Evolutionary conservation across 1,139 yeast genomes (phyloP).

Genomic region (Pichia sp.): DNA sequence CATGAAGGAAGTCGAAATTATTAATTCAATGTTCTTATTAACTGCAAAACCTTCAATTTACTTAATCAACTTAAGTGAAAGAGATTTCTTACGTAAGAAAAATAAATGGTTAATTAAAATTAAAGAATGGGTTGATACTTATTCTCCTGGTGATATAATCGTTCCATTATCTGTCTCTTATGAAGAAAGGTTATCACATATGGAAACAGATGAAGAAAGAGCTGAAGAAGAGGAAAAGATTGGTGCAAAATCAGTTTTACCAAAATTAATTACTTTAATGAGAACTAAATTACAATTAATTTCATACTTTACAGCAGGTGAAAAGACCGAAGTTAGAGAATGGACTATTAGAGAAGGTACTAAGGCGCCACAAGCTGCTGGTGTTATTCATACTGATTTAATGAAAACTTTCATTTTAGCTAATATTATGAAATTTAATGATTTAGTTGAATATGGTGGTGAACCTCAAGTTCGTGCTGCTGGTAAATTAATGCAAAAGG

Average conservation of each 20-base stretch:
- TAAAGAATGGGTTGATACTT: slow-evolving; percentile 93
- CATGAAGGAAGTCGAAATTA: slow-evolving; percentile 80
- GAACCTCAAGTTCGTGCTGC: slow-evolving; percentile 85
- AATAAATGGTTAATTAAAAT: slow-evolving; percentile 87
- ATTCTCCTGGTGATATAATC: slow-evolving; percentile 91
- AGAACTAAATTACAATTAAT: slow-evolving; percentile 78
- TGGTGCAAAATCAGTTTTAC: slow-evolving; percentile 81
- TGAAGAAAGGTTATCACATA: slow-evolving; percentile 86
- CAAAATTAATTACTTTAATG: slow-evolving; percentile 80
- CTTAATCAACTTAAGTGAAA: slow-evolving; percentile 89
- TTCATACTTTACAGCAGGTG: slow-evolving; percentile 81
- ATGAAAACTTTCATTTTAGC: slow-evolving; percentile 74
- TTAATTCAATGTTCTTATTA: slow-evolving; percentile 79
- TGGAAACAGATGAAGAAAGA: slow-evolving; percentile 89
- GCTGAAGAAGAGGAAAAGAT: slow-evolving; percentile 81
- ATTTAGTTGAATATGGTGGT: slow-evolving; percentile 76
- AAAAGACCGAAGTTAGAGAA: slow-evolving; percentile 73
- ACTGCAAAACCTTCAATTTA: slow-evolving; percentile 97
- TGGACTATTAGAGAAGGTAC: slow-evolving; percentile 84
- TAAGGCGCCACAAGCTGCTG: slow-evolving; percentile 86
- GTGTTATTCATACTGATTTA: slow-evolving; percentile 76
- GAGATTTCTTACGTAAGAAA: slow-evolving; percentile 93
- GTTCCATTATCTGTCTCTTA: slow-evolving; percentile 90
- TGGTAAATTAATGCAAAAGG: slow-evolving; percentile 89
- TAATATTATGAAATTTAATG: slow-evolving; percentile 78